Evolutionary conservation across 768 basidiomycete genomes (phyloP).

Genomic region (Naematelia aurantialba): DNA sequence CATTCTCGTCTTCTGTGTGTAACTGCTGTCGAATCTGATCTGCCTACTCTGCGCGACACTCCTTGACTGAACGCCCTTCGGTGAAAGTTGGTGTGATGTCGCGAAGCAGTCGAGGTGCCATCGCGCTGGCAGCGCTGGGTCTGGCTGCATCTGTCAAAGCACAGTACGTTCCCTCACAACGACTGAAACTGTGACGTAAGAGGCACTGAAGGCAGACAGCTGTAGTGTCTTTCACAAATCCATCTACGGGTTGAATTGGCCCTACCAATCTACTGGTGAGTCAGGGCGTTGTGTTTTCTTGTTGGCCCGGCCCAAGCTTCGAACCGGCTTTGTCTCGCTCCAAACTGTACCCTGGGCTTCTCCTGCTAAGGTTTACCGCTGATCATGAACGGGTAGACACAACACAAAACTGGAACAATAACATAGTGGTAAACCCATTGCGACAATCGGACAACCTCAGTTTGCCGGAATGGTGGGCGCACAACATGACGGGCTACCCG

Average conservation of each 20-base stretch:
- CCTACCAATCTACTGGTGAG: conserved; percentile 28
- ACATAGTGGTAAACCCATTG: conserved; percentile 29
- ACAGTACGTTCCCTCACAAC: too few relatives aligned
- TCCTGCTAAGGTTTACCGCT: not conserved
- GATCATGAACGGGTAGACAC: not conserved
- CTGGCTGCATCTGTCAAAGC: not conserved
- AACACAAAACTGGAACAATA: conserved; percentile 29
- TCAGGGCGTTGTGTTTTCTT: not conserved
- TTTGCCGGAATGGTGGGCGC: conserved; percentile 33
- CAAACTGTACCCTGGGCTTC: too few relatives aligned
- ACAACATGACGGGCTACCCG: conserved; percentile 32
- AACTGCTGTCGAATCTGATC: too few relatives aligned
- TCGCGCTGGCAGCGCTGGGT: not conserved
- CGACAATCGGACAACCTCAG: conserved; percentile 15
- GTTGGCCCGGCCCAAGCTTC: too few relatives aligned
- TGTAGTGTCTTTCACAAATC: not conserved
- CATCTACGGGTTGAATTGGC: conserved; percentile 37
- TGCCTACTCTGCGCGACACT: too few relatives aligned
- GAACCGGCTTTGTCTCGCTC: too few relatives aligned
- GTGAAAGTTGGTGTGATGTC: too few relatives aligned
- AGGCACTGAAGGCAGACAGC: too few relatives aligned
- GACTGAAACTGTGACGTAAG: too few relatives aligned
- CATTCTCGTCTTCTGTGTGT: too few relatives aligned
- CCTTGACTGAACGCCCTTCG: too few relatives aligned
- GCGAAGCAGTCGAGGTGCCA: too few relatives aligned